These are phyloP conservation scores for Salicornia ramosissima DNA, from an alignment of 148 eudicot genomes.

Conservation along the genomic window DNA sequence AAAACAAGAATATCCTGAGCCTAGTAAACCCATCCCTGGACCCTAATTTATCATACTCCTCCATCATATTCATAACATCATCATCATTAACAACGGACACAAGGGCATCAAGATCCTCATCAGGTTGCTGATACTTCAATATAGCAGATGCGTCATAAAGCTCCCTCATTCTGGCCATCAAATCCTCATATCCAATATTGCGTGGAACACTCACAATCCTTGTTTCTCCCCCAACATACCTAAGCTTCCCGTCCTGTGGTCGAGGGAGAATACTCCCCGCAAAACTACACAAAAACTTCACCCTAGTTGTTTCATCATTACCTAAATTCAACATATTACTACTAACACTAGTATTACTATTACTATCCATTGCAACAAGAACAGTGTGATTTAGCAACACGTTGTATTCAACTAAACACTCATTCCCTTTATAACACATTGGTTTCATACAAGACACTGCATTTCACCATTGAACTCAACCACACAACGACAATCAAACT, in stretches of 20 bases:
- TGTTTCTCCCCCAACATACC: constrained; percentile 95
- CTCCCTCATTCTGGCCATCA: constrained; percentile 81
- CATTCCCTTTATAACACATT: constrained; percentile 30
- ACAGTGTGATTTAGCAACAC: constrained; percentile 16
- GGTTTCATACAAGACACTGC: constrained; percentile 10
- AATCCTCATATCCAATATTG: constrained; percentile 56
- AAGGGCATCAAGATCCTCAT: constrained; percentile 99
- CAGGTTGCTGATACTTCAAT: constrained; percentile 96
- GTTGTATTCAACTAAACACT: constrained; percentile 23
- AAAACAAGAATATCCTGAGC: constrained; percentile 80
- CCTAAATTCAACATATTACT: constrained; percentile 15
- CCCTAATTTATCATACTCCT: constrained; percentile 95
- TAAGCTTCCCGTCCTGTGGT: constrained; percentile 87
- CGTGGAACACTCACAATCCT: constrained; percentile 69
- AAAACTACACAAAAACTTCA: constrained; percentile 87
- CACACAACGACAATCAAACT: not conserved
- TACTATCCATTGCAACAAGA: constrained; percentile 23
- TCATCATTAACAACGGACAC: constrained; percentile 96
- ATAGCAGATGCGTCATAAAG: constrained; percentile 61
- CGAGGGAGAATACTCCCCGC: constrained; percentile 85
- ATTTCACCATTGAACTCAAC: constrained; percentile 14
- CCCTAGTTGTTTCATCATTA: constrained; percentile 52
- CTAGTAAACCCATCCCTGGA: constrained; percentile 84
- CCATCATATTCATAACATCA: constrained; percentile 97
- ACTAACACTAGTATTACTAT: not conserved